These are phyloP conservation scores for Solanum megistacrolobum DNA, from an alignment of 257 asterid species.

Conservation along the genomic window DNA sequence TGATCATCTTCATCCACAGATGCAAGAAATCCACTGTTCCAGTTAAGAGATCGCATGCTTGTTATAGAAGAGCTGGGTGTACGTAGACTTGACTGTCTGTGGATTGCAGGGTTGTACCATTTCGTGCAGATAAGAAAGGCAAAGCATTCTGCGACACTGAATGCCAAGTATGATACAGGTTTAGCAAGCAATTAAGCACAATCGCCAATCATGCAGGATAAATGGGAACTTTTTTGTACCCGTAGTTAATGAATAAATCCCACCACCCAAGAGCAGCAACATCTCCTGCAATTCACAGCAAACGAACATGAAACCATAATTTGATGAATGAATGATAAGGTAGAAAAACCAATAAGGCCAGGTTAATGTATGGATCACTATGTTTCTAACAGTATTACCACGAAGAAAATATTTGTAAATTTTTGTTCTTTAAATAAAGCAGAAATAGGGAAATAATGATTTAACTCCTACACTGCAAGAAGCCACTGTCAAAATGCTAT, in stretches of 20 bases:
- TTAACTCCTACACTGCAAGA: not conserved
- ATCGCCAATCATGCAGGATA: not conserved
- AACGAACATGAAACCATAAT: not conserved
- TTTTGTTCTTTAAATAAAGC: not conserved
- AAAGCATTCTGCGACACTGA: conserved; percentile 90
- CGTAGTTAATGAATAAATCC: conserved; percentile 90
- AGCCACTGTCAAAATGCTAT: not conserved
- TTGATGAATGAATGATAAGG: not conserved
- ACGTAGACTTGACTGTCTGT: conserved; percentile 41
- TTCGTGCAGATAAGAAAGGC: conserved; percentile 90
- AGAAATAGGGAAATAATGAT: not conserved
- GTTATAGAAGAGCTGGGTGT: conserved; percentile 48
- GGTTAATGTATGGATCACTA: not conserved
- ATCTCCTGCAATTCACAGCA: conserved; percentile 51
- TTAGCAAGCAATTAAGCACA: conserved; percentile 5
- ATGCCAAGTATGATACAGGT: conserved; percentile 7
- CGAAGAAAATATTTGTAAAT: not conserved
- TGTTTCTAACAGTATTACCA: not conserved
- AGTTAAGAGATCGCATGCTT: conserved; percentile 33
- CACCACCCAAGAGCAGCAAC: conserved; percentile 98
- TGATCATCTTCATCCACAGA: conserved; percentile 58
- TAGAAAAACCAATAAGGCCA: not conserved
- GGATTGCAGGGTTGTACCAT: conserved; percentile 96
- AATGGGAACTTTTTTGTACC: conserved; percentile 29
- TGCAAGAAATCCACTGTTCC: conserved; percentile 38